A percentile compares a stretch with the other conserved stretches of the same genome.
Conservation (phyloP, 805 yeast species). For the Sugiyamaella floridensis region DNA sequence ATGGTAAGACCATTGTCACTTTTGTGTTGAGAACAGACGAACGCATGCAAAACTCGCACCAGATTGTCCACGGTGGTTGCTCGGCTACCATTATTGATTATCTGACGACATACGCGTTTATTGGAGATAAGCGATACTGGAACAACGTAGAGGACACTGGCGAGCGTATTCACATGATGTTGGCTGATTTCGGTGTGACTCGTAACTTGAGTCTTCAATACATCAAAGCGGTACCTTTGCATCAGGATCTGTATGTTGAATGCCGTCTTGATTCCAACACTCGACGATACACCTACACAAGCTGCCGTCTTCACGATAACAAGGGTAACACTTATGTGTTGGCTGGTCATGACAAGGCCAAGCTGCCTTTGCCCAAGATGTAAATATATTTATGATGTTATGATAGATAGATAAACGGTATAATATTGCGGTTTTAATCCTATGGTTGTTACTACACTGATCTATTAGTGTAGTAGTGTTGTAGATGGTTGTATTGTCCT, state of each 20-base stretch:
- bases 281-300: constrained; percentile 22
- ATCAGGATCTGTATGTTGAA: constrained; percentile 17
- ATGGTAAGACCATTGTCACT: constrained; percentile 14
- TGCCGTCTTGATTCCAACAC: constrained; percentile 23
- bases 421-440: too few species aligned
- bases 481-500: too few species aligned
- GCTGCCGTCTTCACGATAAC: constrained; percentile 16
- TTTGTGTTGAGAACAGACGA: constrained; percentile 19
- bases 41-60: constrained; percentile 20
- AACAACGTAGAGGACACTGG: constrained; percentile 15
- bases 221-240: constrained; percentile 26
- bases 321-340: constrained; percentile 19
- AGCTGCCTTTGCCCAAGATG: constrained; percentile 2
- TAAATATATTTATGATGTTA: not conserved
- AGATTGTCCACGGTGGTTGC: constrained; percentile 31
- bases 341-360: constrained; percentile 29
- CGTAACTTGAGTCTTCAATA: constrained; percentile 26
- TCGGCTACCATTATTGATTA: constrained; percentile 26
- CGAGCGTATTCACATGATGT: constrained; percentile 4
- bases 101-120: constrained; percentile 20
- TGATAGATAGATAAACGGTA: too few species aligned
- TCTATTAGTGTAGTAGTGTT: too few species aligned
- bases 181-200: constrained; percentile 23
- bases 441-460: too few species aligned
- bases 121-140: constrained; percentile 25